Conservation (phyloP, 345 rosid genomes). For the Erucastrum elatum region DNA sequence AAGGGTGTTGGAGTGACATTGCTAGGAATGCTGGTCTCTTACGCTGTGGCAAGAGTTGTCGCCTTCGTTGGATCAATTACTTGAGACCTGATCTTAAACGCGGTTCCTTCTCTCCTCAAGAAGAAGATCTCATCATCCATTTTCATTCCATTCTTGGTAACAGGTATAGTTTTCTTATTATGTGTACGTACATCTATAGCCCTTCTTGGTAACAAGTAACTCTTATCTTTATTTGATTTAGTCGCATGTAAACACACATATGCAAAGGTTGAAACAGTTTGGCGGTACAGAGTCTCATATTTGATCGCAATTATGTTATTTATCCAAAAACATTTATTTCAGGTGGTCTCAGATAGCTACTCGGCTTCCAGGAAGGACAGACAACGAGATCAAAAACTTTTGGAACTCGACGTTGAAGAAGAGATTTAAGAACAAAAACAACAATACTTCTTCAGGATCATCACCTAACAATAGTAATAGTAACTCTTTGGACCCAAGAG, state of each 20-base stretch:
- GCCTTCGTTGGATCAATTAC: conserved; percentile 86
- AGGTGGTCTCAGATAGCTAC: conserved; percentile 98
- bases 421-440: conserved; percentile 49
- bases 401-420: conserved; percentile 92
- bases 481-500: conserved; percentile 55
- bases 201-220: neutral
- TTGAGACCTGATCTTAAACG: conserved; percentile 81
- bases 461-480: conserved; percentile 58
- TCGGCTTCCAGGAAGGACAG: conserved; percentile 87
- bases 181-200: neutral
- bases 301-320: neutral
- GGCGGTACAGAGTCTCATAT: neutral
- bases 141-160: conserved; percentile 79
- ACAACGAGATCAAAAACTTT: conserved; percentile 90
- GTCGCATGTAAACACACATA: too few species aligned
- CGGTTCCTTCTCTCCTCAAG: conserved; percentile 73
- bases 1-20: conserved; percentile 86
- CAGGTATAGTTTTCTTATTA: conserved; percentile 43
- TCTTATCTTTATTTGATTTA: neutral
- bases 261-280: neutral
- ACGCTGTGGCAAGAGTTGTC: conserved; percentile 81
- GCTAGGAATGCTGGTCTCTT: conserved; percentile 73
- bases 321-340: neutral
- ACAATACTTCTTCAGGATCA: conserved; percentile 43
- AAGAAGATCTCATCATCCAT: conserved; percentile 71